Evolutionary conservation across 169 alveolate species (phyloP).

Genomic region (Babesia caballi): DNA sequence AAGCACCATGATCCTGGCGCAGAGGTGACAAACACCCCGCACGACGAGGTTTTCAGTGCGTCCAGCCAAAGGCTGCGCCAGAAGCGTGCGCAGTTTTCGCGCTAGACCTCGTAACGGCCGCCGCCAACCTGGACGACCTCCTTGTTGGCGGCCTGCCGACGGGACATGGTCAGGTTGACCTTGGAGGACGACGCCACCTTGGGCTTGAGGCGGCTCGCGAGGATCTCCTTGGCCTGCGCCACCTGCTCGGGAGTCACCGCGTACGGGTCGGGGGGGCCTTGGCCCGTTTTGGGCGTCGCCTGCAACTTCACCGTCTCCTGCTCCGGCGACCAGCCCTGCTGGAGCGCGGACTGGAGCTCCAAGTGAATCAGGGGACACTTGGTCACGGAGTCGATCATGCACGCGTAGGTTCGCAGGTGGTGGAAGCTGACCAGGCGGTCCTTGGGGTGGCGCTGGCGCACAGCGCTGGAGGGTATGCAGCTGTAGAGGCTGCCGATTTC

Average conservation of each 20-base stretch:
- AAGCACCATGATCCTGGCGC: too few relatives aligned
- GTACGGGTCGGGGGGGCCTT: conserved; percentile 39
- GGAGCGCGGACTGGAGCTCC: conserved; percentile 29
- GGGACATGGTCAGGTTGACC: conserved; percentile 11
- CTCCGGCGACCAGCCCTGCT: conserved; percentile 37
- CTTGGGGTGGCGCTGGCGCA: conserved; percentile 32
- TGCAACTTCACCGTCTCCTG: conserved; percentile 8
- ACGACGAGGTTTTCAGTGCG: too few relatives aligned
- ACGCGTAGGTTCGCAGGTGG: conserved; percentile 42
- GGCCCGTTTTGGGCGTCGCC: background rate
- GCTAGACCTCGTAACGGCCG: conserved; percentile 45
- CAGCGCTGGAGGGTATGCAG: background rate
- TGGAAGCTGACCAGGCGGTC: conserved; percentile 58
- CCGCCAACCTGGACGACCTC: conserved; percentile 58
- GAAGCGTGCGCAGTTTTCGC: background rate
- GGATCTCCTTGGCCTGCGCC: conserved; percentile 11
- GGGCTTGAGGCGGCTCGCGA: conserved; percentile 6
- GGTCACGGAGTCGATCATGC: conserved; percentile 61
- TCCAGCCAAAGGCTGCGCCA: too few relatives aligned
- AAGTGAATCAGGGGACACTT: conserved; percentile 59
- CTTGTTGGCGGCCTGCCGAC: conserved; percentile 13
- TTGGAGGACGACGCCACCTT: conserved; percentile 18
- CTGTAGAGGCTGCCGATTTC: conserved; percentile 32
- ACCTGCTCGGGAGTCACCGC: conserved; percentile 30
- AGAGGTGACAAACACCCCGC: too few relatives aligned